These are phyloP conservation scores for Anthoceros angustus DNA, from an alignment of 225 moss, liverwort and hornwort species.

Conservation along the genomic window DNA sequence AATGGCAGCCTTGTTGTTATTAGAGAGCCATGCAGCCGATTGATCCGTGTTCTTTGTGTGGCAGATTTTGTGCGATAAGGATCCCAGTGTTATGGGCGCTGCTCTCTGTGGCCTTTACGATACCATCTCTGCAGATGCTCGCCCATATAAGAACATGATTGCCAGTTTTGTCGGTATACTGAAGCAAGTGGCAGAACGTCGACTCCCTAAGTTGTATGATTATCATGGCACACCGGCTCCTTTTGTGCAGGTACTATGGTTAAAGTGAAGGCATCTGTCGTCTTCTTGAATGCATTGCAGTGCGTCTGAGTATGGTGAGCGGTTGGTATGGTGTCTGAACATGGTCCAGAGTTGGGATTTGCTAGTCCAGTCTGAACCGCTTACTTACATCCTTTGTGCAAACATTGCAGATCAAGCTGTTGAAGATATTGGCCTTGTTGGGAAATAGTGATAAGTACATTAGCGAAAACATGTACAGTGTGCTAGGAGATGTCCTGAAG, in stretches of 20 bases:
- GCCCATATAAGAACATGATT: constrained; percentile 55
- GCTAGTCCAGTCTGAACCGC: neutral
- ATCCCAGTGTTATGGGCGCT: constrained; percentile 97
- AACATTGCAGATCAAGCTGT: constrained; percentile 67
- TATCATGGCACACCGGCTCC: constrained; percentile 87
- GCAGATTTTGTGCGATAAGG: constrained; percentile 79
- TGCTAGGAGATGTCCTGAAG: constrained; percentile 62
- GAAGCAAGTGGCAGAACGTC: constrained; percentile 79
- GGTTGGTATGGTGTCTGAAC: neutral
- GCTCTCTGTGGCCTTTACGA: constrained; percentile 83
- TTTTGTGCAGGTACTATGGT: constrained; percentile 63
- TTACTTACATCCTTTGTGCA: neutral
- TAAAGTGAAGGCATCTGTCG: neutral
- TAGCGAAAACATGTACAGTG: constrained; percentile 85
- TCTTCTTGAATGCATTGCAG: neutral
- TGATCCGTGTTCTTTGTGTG: no score
- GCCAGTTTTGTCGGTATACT: constrained; percentile 81
- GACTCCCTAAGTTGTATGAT: constrained; percentile 70
- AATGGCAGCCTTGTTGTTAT: no score
- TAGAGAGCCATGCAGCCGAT: no score
- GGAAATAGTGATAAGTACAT: constrained; percentile 63
- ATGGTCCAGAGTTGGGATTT: neutral
- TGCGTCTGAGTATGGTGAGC: neutral
- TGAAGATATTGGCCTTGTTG: constrained; percentile 82
- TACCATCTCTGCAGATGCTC: constrained; percentile 51